Evolutionary conservation across 164 flowering plant genomes (phyloP), one percentile per base, ranked within the genome.

Genomic region (Brasenia schreberi): DNA sequence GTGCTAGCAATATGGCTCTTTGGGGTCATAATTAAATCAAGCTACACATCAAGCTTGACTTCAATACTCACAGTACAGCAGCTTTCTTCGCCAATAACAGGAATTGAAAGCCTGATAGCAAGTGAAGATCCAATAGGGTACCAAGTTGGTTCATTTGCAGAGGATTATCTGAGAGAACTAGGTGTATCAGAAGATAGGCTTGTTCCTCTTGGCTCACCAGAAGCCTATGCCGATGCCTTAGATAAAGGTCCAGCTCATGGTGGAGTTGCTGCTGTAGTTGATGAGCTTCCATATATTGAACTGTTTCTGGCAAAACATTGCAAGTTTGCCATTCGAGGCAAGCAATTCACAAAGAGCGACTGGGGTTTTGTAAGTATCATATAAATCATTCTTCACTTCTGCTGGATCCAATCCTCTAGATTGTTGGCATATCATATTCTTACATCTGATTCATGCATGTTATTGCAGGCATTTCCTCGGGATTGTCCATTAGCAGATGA

Each of bases 401-500:
- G 56, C 10, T 49, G 10, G 12, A 9, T 49, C 56, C 16, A 49
- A 14, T 49, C 27, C 18, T 45, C 42, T 63, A 1, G 19, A 0
- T 42, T 39, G 61, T 45, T 11, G n/a, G 12, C 14, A 7, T 6
- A 56, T n/a, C 27, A n/a, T 19, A 5, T 63, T 64, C 14, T 12
- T 65, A n/a, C 59, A 19, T 5, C 18, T 60, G 11, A 16, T 43
- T 44, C 43, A 19, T 44, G 49, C 5, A 62, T 19, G n/a, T 27
- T 69, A 42, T 59, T 59, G 69, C 56, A 92, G 95, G 96, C 95
- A 68, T 92, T 92, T 78, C 93, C 86, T 0, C 77, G 85, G 64
- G 97, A 87, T 74, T 92, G 97, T 62, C 89, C 92, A 4, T 71
- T 92, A 61, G 87, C 94, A 0, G 62, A 85, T 39, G 98, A 92